Evolutionary conservation across 331 rosid species (phyloP), one percentile per base, ranked within the genome.

Genomic region (Malus hybrid): DNA sequence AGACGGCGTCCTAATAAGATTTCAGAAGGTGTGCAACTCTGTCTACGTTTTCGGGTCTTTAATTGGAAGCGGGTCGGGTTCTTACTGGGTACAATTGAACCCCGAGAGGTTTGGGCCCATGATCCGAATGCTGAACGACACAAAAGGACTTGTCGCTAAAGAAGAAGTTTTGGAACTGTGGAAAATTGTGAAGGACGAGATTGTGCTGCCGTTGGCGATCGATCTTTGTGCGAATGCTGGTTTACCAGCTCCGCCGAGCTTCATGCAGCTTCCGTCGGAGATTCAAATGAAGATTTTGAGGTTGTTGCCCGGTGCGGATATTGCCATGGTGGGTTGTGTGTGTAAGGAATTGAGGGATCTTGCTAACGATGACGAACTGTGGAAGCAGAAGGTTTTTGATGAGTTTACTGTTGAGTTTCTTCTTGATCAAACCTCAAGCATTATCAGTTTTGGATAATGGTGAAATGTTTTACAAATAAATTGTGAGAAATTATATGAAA

Each of bases 111-210:
- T 67, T n/a, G 85, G 79, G 1, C 76, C 74, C 6, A 71, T 77
- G 27, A 67, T 93, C 54, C 74, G 69, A 66, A 57, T 72, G 48
- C 70, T 87, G 83, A 67, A 80, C 65, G 75, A 57, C 29, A 20
- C 50, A 20, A 7, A 69, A 24, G 69, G 69, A 24, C 24, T 10
- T 44, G 28, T n/a, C 31, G 27, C 50, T 31, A 88, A 76, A 12
- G 78, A 60, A 44, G 83, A 85, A 20, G 75, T 86, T 60, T 82
- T 88, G 60, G 86, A 89, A 73, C 79, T 89, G 39, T 92, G 96
- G 97, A 92, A 81, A 77, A 75, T 76, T 74, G 91, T 86, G 71
- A 90, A 90, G 72, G 96, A 92, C 80, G 81, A 79, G 76, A 82
- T 92, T 69, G 89, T 77, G 42, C 77, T 86, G 74, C 97, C 97